These are phyloP conservation scores for Aspergillus kassunensis DNA, from an alignment of 495 filamentous ascomycete species.

Conservation along the genomic window DNA sequence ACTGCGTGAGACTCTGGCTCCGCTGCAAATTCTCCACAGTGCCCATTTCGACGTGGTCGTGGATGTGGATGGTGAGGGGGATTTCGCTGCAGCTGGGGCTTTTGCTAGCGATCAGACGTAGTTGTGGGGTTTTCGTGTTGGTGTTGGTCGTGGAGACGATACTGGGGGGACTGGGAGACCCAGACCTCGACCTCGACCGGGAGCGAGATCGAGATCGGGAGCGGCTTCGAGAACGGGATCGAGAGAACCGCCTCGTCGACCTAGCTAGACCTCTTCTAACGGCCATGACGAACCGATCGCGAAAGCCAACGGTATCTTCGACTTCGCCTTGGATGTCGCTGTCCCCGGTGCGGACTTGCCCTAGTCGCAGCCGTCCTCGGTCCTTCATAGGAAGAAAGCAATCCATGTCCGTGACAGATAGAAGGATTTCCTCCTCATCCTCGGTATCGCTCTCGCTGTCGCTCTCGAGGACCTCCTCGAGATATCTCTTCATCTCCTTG, in stretches of 20 bases:
- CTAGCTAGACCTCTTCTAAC: too few relatives aligned
- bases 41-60: not conserved
- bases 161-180: not conserved
- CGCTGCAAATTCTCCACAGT: not conserved
- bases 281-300: too few relatives aligned
- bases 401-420: too few relatives aligned
- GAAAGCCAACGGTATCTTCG: too few relatives aligned
- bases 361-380: too few relatives aligned
- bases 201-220: not conserved
- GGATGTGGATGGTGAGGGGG: not conserved
- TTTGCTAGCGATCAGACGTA: not conserved
- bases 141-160: not conserved
- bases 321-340: too few relatives aligned
- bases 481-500: conserved; percentile 13
- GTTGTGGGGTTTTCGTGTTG: not conserved
- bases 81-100: conserved; percentile 1
- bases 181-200: too few relatives aligned
- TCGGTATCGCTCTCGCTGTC: conserved; percentile 8
- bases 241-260: too few relatives aligned
- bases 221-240: too few relatives aligned
- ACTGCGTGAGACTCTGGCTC: not conserved
- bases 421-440: conserved; percentile 5
- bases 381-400: too few relatives aligned
- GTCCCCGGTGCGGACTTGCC: too few relatives aligned
- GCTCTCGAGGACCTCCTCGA: conserved; percentile 10